These are phyloP conservation scores for Cylindrodendrum hubeiense DNA, from an alignment of 2,329 filamentous ascomycete species.

Conservation along the genomic window DNA sequence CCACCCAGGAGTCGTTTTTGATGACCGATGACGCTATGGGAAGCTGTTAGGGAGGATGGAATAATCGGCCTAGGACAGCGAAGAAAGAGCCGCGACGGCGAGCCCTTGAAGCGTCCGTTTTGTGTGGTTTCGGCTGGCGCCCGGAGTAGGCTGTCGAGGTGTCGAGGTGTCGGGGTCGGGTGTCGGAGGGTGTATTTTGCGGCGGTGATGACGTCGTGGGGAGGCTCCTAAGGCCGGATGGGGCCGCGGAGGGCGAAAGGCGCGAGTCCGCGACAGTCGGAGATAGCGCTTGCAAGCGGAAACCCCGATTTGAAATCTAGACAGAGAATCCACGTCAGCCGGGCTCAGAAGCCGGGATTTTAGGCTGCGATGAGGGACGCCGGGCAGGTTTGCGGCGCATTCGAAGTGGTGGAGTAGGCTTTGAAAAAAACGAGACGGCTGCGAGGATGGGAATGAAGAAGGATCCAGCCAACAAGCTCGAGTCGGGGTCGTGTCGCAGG, in stretches of 20 bases:
- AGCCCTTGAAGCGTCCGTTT: conserved; percentile 64
- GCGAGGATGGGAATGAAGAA: conserved; percentile 27
- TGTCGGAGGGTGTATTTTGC: conserved; percentile 37
- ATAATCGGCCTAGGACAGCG: conserved; percentile 63
- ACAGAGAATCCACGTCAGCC: conserved; percentile 38
- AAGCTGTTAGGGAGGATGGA: conserved; percentile 65
- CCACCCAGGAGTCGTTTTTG: conserved; percentile 26
- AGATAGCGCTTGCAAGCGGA: conserved; percentile 37
- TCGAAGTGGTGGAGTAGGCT: conserved; percentile 23
- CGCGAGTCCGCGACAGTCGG: conserved; percentile 36
- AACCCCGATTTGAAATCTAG: conserved; percentile 38
- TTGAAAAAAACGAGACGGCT: conserved; percentile 32
- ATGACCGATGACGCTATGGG: conserved; percentile 22
- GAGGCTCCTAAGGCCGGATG: conserved; percentile 40
- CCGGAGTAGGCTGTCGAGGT: conserved; percentile 38
- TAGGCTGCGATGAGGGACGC: conserved; percentile 27
- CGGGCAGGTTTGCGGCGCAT: conserved; percentile 40
- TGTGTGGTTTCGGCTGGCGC: conserved; percentile 53
- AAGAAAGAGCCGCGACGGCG: conserved; percentile 59
- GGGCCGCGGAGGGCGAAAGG: conserved; percentile 36
- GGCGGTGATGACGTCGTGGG: conserved; percentile 46
- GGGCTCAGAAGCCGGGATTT: conserved; percentile 28
- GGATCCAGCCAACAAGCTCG: conserved; percentile 19
- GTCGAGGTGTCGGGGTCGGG: conserved; percentile 34
- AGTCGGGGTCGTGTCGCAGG: conserved; percentile 15